phyloP scores from a whole-genome alignment of 352 stramenopile genomes.

The Paralagenidium karlingii region DNA sequence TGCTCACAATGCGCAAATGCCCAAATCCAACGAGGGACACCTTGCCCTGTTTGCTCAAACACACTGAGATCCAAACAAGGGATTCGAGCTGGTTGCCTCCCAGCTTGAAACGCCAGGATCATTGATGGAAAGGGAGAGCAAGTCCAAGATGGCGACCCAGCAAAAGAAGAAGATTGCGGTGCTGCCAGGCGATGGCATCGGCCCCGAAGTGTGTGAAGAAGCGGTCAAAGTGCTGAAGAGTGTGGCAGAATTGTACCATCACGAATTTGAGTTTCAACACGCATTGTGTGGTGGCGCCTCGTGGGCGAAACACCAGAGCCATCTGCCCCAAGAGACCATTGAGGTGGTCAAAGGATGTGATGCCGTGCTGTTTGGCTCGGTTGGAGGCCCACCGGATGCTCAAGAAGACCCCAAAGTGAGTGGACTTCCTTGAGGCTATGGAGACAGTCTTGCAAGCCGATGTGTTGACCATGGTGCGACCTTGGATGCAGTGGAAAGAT shows the following conservation, averaged over 20 bases:
- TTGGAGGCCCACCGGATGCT: constrained; percentile 91
- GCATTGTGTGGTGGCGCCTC: constrained; percentile 94
- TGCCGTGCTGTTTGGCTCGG: constrained; percentile 93
- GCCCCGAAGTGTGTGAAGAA: constrained; percentile 95
- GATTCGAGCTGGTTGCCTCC: too few relatives aligned
- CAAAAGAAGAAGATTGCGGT: constrained; percentile 94
- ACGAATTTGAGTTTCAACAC: constrained; percentile 89
- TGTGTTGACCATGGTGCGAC: too few relatives aligned
- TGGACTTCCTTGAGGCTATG: too few relatives aligned
- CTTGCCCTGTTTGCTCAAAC: too few relatives aligned
- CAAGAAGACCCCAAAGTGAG: constrained; percentile 70
- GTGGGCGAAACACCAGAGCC: constrained; percentile 83
- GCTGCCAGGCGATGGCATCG: constrained; percentile 96
- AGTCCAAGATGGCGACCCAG: too few relatives aligned
- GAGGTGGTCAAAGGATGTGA: constrained; percentile 83
- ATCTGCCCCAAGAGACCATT: constrained; percentile 92
- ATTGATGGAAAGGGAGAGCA: too few relatives aligned
- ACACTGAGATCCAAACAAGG: too few relatives aligned
- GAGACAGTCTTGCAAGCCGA: too few relatives aligned
- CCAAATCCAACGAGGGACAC: too few relatives aligned
- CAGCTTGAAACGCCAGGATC: too few relatives aligned
- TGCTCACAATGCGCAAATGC: too few relatives aligned
- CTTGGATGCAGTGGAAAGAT: constrained; percentile 68
- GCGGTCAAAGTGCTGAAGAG: constrained; percentile 86
- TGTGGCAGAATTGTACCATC: constrained; percentile 65